phyloP scores from a whole-genome alignment of 1,284 basidiomycete genomes.

The Inonotus hispidus region DNA sequence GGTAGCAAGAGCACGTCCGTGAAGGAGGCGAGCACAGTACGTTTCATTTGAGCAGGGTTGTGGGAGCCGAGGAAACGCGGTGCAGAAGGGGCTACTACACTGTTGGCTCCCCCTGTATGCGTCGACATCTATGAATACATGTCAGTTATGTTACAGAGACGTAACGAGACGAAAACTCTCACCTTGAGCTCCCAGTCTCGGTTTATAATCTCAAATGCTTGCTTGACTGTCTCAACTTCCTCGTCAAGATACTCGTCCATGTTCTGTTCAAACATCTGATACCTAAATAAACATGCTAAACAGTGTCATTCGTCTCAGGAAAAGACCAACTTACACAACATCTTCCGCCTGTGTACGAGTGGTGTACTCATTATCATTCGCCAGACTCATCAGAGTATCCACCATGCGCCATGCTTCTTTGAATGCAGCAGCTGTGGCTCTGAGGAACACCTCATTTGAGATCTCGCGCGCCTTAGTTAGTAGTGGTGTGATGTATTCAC shows the following conservation, averaged over 20 bases:
- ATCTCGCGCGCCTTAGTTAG: slow-evolving; percentile 75
- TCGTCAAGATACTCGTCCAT: slow-evolving; percentile 97
- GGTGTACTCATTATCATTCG: slow-evolving; percentile 25
- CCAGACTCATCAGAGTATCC: slow-evolving; percentile 60
- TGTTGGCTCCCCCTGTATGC: slow-evolving; percentile 16
- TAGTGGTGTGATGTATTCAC: slow-evolving; percentile 81
- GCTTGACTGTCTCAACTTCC: slow-evolving; percentile 81
- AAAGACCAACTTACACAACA: slow-evolving; percentile 54
- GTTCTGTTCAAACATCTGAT: slow-evolving; percentile 88
- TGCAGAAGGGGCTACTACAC: slow-evolving; percentile 35
- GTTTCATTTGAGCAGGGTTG: slow-evolving; percentile 90
- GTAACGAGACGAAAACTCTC: slow-evolving; percentile 18
- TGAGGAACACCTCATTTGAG: slow-evolving; percentile 70
- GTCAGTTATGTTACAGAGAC: slow-evolving; percentile 17
- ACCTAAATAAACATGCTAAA: slow-evolving; percentile 40
- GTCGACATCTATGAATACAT: slow-evolving; percentile 14
- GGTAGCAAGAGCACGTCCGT: slow-evolving; percentile 86
- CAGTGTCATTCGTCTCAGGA: not conserved
- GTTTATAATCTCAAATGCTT: slow-evolving; percentile 70
- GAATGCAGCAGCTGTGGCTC: slow-evolving; percentile 86
- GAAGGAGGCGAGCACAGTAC: slow-evolving; percentile 89
- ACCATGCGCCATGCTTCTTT: slow-evolving; percentile 85
- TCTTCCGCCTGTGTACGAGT: slow-evolving; percentile 62
- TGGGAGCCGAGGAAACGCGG: slow-evolving; percentile 74
- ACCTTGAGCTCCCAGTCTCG: slow-evolving; percentile 76